A percentile compares a stretch with the other conserved stretches of the same genome.
phyloP scores from a whole-genome alignment of 352 stramenopile species.

The Halophytophthora polymorphica region DNA sequence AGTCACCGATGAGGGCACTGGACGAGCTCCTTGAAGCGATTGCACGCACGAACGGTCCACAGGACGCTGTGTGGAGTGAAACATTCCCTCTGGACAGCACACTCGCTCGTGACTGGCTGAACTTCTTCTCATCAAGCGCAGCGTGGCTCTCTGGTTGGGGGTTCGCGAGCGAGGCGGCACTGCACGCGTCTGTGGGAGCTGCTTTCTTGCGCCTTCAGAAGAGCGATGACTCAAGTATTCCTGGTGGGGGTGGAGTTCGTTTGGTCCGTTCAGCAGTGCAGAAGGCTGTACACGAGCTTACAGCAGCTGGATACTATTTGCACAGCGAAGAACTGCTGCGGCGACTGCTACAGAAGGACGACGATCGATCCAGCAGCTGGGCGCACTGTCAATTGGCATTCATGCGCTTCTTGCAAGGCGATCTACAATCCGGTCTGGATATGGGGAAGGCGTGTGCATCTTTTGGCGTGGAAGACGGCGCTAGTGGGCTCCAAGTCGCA shows the following conservation, averaged over 20 bases:
- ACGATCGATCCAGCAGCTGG: background rate
- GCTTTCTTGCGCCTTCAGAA: constrained; percentile 13
- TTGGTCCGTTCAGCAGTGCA: constrained; percentile 10
- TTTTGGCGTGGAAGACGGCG: background rate
- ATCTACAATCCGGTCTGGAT: constrained; percentile 12
- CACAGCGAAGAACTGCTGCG: constrained; percentile 17
- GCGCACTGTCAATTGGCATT: constrained; percentile 26
- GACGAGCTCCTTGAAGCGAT: constrained; percentile 22
- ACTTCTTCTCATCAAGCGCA: constrained; percentile 21
- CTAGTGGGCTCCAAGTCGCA: constrained; percentile 22
- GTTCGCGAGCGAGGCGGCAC: constrained; percentile 18
- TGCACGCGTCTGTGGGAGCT: constrained; percentile 25
- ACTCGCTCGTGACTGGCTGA: constrained; percentile 8
- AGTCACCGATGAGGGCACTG: constrained; percentile 9
- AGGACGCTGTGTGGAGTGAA: too few relatives aligned
- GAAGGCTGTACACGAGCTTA: too few relatives aligned
- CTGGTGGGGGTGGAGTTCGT: background rate
- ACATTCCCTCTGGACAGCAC: background rate
- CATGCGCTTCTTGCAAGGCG: constrained; percentile 26
- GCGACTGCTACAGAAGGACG: constrained; percentile 1
- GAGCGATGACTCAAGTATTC: background rate
- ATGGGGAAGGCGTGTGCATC: constrained; percentile 7
- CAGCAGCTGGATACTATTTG: constrained; percentile 25
- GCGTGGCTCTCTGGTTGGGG: constrained; percentile 16
- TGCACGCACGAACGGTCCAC: background rate